Base-by-base conservation (phyloP, 129 eudicot species). In the Arctium minus region DNA sequence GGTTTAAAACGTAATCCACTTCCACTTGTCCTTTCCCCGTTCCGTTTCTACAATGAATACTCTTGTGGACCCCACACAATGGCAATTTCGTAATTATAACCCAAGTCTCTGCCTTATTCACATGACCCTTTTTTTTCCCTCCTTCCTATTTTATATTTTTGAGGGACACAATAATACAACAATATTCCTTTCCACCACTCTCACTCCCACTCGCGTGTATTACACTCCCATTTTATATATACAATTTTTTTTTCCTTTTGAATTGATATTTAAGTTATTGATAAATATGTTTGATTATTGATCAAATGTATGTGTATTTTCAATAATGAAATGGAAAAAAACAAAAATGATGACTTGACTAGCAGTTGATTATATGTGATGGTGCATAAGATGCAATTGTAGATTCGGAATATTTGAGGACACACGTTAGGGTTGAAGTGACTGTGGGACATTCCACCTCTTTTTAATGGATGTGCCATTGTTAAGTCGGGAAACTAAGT, bases 141-240 rank as follows among this genome's bases (percentile, higher is more conserved):
- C 83, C 74, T 18, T 72, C 79, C 78, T 40, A 78, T 79, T 83
- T 83, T 83, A 72, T 62, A 78, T 22, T 78, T 78, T 72, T 68
- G 75, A 84, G 83, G 83, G 83, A 78, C 86, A 84, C 86, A 84
- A 84, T 84, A 84, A 84, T 84, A 84, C 83, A 73, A 84, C 65
- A 38, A 74, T 22, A 32, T 30, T 31, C 7, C 29, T 32, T 15
- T 60, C 3, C 75, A 10, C 32, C 30, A 84, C 79, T 84, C 83
- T 78, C 86, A 72, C 75, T 3, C 38, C 11, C 17, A 8, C 3
- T 1, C 38, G 83, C 79, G 86, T 84, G 79, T 12, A 60, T 15
- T 69, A 72, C 75, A 73, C 79, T 69, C 1, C 62, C 22, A 46
- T 46, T 46, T 40, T 40, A 1, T 6, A 6, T 39, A 39, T 6